These are phyloP conservation scores for Hypsizygus marmoreus DNA, from an alignment of 768 basidiomycete genomes.

Conservation along the genomic window DNA sequence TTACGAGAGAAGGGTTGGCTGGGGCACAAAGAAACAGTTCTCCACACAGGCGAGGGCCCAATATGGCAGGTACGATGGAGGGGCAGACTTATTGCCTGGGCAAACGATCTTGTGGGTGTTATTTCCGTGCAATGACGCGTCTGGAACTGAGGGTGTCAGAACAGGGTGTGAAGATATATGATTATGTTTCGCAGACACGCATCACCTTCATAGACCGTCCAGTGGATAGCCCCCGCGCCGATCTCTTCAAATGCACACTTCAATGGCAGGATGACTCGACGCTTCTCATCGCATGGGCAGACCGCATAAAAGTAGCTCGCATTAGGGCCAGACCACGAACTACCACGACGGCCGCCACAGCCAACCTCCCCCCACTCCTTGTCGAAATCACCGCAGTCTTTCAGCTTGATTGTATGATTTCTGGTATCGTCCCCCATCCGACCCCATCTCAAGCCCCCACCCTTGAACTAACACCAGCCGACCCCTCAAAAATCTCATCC, in stretches of 20 bases:
- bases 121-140: neutral
- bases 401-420: conserved; percentile 93
- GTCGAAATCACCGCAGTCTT: conserved; percentile 93
- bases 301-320: conserved; percentile 87
- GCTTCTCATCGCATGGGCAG: conserved; percentile 91
- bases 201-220: conserved; percentile 88
- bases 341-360: conserved; percentile 40
- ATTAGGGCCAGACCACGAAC: conserved; percentile 63
- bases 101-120: conserved; percentile 77
- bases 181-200: conserved; percentile 71
- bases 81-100: conserved; percentile 90
- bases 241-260: conserved; percentile 91
- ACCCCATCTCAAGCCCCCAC: conserved; percentile 30
- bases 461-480: conserved; percentile 12
- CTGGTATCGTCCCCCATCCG: conserved; percentile 84
- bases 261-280: conserved; percentile 93
- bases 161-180: conserved; percentile 94
- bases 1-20: conserved; percentile 96
- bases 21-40: conserved; percentile 85
- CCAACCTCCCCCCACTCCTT: conserved; percentile 57
- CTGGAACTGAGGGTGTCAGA: neutral
- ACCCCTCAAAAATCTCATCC: conserved; percentile 14
- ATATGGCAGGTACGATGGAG: conserved; percentile 93
- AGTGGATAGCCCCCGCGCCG: conserved; percentile 82
- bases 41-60: conserved; percentile 88